Conservation (phyloP, 345 rosid genomes). For the Brassica carinata region DNA sequence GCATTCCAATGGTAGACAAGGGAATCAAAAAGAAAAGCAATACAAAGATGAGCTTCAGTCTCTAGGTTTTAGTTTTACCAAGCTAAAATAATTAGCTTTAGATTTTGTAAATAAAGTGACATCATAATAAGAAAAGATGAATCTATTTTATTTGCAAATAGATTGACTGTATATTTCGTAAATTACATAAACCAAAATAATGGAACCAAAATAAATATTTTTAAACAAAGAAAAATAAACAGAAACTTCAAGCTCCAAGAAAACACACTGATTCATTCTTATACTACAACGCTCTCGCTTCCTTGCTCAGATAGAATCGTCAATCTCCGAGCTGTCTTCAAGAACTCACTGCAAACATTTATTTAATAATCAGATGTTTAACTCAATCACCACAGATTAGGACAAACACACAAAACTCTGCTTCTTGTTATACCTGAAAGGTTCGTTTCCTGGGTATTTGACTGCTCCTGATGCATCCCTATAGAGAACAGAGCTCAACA, state of each 20-base stretch:
- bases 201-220: constrained; percentile 24
- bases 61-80: neutral
- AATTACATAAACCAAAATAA: constrained; percentile 38
- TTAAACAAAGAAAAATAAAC: neutral
- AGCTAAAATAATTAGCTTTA: neutral
- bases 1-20: neutral
- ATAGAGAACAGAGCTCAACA: constrained; percentile 71
- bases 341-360: constrained; percentile 65
- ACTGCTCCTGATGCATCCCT: constrained; percentile 61
- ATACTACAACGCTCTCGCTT: constrained; percentile 56
- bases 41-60: neutral
- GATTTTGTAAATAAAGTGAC: neutral
- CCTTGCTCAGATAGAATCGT: constrained; percentile 72
- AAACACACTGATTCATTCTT: constrained; percentile 18
- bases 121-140: constrained; percentile 4
- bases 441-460: constrained; percentile 77
- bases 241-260: neutral
- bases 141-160: constrained; percentile 39
- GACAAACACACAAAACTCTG: neutral
- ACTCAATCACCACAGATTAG: neutral
- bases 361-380: neutral
- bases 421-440: constrained; percentile 58
- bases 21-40: neutral
- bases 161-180: constrained; percentile 29
- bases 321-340: constrained; percentile 82